phyloP scores from a whole-genome alignment of 192 early-diverging fungal genomes.

The Backusella australiensis region DNA sequence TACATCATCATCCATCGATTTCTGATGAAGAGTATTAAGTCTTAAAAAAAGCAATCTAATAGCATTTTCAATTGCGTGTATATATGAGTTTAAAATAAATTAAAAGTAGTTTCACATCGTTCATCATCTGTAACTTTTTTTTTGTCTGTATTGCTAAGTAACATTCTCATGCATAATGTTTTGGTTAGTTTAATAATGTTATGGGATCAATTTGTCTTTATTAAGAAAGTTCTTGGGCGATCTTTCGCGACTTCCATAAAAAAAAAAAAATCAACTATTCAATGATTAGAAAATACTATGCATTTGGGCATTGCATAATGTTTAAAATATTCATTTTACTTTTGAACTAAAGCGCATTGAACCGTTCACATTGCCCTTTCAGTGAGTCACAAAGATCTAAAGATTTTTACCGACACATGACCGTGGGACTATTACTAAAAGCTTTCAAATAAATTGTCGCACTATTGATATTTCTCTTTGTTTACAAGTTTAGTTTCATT shows the following conservation, averaged over 20 bases:
- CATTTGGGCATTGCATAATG: no score
- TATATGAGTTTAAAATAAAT: neutral
- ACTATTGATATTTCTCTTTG: neutral
- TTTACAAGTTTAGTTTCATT: neutral
- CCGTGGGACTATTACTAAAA: neutral
- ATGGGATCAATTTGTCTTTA: no score
- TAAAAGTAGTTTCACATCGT: neutral
- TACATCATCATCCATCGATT: constrained; percentile 4
- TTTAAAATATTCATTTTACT: no score
- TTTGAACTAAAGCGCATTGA: no score
- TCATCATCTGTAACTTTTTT: no score
- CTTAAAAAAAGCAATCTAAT: neutral
- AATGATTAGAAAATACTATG: no score
- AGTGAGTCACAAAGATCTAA: neutral
- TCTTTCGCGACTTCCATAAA: no score
- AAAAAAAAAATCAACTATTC: no score
- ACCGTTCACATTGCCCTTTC: neutral
- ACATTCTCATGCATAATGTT: no score
- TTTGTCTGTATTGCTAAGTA: no score
- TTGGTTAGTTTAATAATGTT: no score
- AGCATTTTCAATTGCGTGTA: neutral
- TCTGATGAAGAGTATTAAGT: neutral
- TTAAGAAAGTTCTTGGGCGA: no score
- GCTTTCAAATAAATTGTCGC: neutral
- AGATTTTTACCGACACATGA: neutral